Conservation (phyloP, 495 filamentous ascomycete genomes). For the Acidiella bohemica region DNA sequence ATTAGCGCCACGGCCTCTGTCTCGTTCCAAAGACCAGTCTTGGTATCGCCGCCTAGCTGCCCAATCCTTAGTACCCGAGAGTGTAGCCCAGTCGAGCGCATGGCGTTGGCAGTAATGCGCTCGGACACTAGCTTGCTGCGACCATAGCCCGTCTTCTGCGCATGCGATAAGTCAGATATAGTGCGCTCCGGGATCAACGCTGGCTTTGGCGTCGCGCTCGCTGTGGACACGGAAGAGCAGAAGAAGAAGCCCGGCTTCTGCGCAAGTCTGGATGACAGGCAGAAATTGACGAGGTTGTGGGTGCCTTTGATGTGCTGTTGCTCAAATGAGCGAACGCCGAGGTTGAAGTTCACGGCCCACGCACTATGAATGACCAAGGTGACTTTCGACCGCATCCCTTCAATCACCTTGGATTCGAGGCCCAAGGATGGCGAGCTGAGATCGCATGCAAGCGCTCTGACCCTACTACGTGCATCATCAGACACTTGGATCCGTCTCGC, state of each 20-base stretch:
- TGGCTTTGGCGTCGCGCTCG: slow-evolving; percentile 11
- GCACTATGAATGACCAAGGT: slow-evolving; percentile 33
- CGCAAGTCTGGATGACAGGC: slow-evolving; percentile 32
- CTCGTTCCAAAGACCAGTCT: slow-evolving; percentile 45
- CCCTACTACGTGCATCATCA: neutral
- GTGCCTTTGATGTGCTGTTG: slow-evolving; percentile 38
- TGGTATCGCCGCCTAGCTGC: slow-evolving; percentile 42
- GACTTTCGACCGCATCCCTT: slow-evolving; percentile 5
- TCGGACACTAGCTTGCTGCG: slow-evolving; percentile 46
- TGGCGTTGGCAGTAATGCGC: slow-evolving; percentile 20
- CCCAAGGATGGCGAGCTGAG: slow-evolving; percentile 12
- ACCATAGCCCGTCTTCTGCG: slow-evolving; percentile 42
- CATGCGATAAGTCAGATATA: slow-evolving; percentile 29
- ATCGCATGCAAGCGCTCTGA: slow-evolving; percentile 12
- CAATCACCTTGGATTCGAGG: slow-evolving; percentile 1
- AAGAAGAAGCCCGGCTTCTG: slow-evolving; percentile 30
- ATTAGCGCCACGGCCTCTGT: slow-evolving; percentile 45
- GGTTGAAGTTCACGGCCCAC: slow-evolving; percentile 47
- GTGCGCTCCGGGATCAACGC: slow-evolving; percentile 31
- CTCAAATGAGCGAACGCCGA: slow-evolving; percentile 31
- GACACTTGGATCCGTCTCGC: slow-evolving; percentile 8
- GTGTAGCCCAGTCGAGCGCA: slow-evolving; percentile 24
- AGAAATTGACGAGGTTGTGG: slow-evolving; percentile 41
- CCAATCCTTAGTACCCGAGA: slow-evolving; percentile 44
- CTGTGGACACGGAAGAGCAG: slow-evolving; percentile 26